A percentile compares a stretch with the other conserved stretches of the same genome.
These are phyloP conservation scores for Aspergillus ustus DNA, from an alignment of 2,329 filamentous ascomycete genomes.

Conservation along the genomic window DNA sequence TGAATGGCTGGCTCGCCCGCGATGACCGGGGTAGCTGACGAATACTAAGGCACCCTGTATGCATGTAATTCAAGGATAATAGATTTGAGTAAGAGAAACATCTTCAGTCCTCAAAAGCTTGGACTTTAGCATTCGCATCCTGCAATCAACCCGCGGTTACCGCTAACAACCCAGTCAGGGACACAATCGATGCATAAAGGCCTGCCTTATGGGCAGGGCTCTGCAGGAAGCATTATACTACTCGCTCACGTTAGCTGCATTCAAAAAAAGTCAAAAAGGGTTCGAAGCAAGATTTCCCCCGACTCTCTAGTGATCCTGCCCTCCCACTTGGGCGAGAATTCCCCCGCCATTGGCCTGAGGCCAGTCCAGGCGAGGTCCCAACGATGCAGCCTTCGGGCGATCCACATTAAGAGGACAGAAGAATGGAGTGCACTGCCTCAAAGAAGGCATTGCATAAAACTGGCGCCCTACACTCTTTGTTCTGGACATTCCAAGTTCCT, in stretches of 20 bases:
- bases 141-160: slow-evolving; percentile 4
- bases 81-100: slow-evolving; percentile 6
- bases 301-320: slow-evolving; percentile 11
- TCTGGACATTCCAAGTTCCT: background rate
- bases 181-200: background rate
- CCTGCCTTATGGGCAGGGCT: background rate
- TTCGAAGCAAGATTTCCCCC: slow-evolving; percentile 16
- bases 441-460: background rate
- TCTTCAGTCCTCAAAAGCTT: background rate
- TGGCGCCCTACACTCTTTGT: background rate
- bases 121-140: background rate
- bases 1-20: slow-evolving; percentile 2
- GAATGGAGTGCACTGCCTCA: background rate
- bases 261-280: background rate
- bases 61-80: background rate
- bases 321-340: background rate
- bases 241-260: background rate
- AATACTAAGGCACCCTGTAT: background rate
- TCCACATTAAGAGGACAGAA: background rate
- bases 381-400: background rate
- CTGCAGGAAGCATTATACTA: background rate
- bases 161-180: slow-evolving; percentile 8
- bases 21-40: background rate
- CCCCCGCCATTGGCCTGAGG: slow-evolving; percentile 18
- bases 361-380: background rate